Evolutionary conservation across 2,329 filamentous ascomycete species (phyloP).

Genomic region (Emergomyces orientalis): DNA sequence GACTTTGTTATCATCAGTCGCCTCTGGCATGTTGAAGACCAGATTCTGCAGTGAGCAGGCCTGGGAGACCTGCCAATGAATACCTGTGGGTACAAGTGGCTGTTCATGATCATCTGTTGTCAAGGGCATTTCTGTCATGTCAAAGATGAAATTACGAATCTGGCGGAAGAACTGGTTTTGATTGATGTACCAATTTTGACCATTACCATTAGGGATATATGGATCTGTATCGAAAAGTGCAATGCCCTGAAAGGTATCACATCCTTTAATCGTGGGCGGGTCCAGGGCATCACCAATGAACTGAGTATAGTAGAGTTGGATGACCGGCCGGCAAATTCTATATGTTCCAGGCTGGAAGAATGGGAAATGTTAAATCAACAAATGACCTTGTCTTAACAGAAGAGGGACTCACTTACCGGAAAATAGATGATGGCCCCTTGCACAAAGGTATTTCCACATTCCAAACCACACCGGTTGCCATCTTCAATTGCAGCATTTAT

Average conservation of each 20-base stretch:
- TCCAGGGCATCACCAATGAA: constrained; percentile 65
- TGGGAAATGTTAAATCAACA: neutral
- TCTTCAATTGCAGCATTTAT: constrained; percentile 74
- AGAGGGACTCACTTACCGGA: constrained; percentile 41
- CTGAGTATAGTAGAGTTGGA: constrained; percentile 84
- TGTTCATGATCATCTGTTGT: constrained; percentile 20
- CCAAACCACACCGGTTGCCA: constrained; percentile 68
- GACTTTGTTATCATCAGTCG: constrained; percentile 21
- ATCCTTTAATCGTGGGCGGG: constrained; percentile 5
- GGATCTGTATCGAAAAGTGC: constrained; percentile 67
- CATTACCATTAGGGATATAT: constrained; percentile 48
- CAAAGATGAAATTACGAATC: constrained; percentile 64
- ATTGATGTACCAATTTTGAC: constrained; percentile 60
- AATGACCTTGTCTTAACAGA: neutral
- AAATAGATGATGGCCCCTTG: constrained; percentile 87
- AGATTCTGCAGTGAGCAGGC: constrained; percentile 65
- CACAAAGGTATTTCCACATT: constrained; percentile 75
- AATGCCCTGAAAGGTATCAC: constrained; percentile 7
- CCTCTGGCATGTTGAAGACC: constrained; percentile 56
- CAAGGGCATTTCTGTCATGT: constrained; percentile 51
- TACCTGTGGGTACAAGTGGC: constrained; percentile 25
- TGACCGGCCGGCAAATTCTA: constrained; percentile 63
- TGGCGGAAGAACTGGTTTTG: constrained; percentile 66
- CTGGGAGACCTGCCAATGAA: constrained; percentile 69
- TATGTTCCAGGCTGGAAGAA: constrained; percentile 58